Evolutionary conservation across 2,329 filamentous ascomycete genomes (phyloP).

Genomic region (Trichoderma gracile): DNA sequence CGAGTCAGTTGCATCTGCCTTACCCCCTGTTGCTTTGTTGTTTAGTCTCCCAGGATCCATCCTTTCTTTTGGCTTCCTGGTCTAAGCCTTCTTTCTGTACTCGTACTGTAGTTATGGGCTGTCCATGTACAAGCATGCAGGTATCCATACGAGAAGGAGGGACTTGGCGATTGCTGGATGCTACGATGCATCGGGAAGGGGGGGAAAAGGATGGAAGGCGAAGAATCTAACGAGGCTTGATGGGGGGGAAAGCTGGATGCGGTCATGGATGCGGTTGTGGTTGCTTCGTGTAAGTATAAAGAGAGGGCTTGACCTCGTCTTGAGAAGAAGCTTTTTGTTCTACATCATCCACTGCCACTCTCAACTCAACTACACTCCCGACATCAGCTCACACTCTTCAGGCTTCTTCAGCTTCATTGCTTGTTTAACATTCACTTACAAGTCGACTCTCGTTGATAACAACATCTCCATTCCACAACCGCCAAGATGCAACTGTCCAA

Average conservation of each 20-base stretch:
- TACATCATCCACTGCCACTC: conserved; percentile 12
- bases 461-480: background rate
- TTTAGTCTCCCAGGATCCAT: too few species aligned
- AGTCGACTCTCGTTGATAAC: background rate
- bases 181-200: conserved; percentile 18
- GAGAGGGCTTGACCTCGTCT: background rate
- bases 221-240: background rate
- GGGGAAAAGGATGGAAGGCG: background rate
- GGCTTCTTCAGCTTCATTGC: background rate
- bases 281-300: conserved; percentile 13
- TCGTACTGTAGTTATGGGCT: too few species aligned
- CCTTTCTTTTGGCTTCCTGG: too few species aligned
- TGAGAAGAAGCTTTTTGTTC: background rate
- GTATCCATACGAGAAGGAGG: conserved; percentile 4
- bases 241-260: background rate
- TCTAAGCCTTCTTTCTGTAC: background rate
- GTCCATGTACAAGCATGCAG: background rate
- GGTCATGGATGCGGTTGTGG: background rate
- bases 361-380: background rate
- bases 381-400: background rate
- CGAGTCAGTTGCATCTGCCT: background rate
- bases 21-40: background rate
- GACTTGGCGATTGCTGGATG: conserved; percentile 20
- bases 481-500: conserved; percentile 49
- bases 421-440: background rate